phyloP scores from a whole-genome alignment of 257 asterid species.

The Gentiana macrophylla region DNA sequence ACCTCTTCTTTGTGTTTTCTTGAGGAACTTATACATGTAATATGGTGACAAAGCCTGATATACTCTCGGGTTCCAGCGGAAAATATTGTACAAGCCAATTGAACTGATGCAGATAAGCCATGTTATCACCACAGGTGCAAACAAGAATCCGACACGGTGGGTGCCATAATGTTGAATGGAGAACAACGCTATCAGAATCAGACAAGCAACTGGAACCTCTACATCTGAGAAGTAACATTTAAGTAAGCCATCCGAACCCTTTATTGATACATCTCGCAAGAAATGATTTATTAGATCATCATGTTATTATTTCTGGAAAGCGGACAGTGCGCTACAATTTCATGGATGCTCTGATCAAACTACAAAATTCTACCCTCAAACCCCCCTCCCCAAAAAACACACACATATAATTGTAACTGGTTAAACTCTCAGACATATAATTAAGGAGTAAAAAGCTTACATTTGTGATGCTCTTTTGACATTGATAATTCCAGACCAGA shows the following conservation, averaged over 20 bases:
- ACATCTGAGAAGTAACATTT: conserved; percentile 50
- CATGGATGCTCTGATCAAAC: too few species aligned
- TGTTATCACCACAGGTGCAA: conserved; percentile 83
- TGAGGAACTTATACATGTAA: conserved; percentile 81
- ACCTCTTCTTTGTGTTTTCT: conserved; percentile 71
- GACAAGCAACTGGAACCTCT: conserved; percentile 79
- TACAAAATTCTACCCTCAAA: too few species aligned
- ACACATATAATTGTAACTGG: too few species aligned
- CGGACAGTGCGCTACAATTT: too few species aligned
- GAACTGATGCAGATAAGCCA: conserved; percentile 90
- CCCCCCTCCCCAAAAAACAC: too few species aligned
- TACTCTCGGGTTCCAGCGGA: conserved; percentile 72
- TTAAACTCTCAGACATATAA: neutral
- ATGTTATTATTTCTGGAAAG: too few species aligned
- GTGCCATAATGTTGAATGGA: conserved; percentile 98
- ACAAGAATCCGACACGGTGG: conserved; percentile 94
- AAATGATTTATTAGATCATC: too few species aligned
- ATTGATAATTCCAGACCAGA: conserved; percentile 81
- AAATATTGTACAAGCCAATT: conserved; percentile 68
- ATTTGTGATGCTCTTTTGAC: conserved; percentile 79
- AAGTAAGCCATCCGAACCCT: neutral
- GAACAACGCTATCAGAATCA: conserved; percentile 77
- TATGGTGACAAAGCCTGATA: conserved; percentile 78
- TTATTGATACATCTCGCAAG: neutral
- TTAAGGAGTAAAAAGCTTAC: conserved; percentile 29